Evolutionary conservation across 768 basidiomycete species (phyloP).

Genomic region (Tephrocybe sp.): DNA sequence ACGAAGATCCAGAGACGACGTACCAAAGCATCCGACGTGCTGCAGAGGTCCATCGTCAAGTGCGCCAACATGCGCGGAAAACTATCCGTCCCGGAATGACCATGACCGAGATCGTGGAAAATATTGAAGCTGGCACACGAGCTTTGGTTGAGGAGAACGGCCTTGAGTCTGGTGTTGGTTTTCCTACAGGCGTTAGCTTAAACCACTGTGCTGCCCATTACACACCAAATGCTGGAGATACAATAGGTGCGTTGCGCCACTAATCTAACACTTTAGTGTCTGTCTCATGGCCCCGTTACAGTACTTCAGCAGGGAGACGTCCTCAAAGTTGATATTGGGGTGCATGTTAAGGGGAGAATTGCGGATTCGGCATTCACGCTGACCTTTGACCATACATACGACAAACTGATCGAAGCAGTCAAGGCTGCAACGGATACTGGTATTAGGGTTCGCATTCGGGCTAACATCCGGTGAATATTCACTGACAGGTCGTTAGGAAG

Average conservation of each 20-base stretch:
- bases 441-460: slow-evolving; percentile 52
- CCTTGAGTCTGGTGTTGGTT: slow-evolving; percentile 83
- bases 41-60: slow-evolving; percentile 95
- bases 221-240: slow-evolving; percentile 92
- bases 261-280: slow-evolving; percentile 1
- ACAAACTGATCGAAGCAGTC: slow-evolving; percentile 86
- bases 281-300: not conserved
- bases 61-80: slow-evolving; percentile 77
- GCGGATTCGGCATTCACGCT: slow-evolving; percentile 95
- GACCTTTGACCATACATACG: slow-evolving; percentile 84
- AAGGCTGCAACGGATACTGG: slow-evolving; percentile 94
- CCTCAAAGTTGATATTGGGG: slow-evolving; percentile 95
- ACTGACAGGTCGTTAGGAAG: slow-evolving; percentile 55
- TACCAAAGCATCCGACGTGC: slow-evolving; percentile 90
- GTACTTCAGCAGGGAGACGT: slow-evolving; percentile 51
- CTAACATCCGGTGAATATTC: not conserved
- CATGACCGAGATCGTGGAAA: slow-evolving; percentile 90
- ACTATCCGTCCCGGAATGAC: slow-evolving; percentile 89
- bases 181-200: slow-evolving; percentile 92
- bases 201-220: slow-evolving; percentile 98
- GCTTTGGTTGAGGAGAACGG: slow-evolving; percentile 91
- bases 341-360: slow-evolving; percentile 96
- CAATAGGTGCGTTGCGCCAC: slow-evolving; percentile 49
- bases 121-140: slow-evolving; percentile 89
- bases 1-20: slow-evolving; percentile 79